Base-by-base conservation (phyloP, 2,329 filamentous ascomycete species). In the Pseudogymnoascus sp. region DNA sequence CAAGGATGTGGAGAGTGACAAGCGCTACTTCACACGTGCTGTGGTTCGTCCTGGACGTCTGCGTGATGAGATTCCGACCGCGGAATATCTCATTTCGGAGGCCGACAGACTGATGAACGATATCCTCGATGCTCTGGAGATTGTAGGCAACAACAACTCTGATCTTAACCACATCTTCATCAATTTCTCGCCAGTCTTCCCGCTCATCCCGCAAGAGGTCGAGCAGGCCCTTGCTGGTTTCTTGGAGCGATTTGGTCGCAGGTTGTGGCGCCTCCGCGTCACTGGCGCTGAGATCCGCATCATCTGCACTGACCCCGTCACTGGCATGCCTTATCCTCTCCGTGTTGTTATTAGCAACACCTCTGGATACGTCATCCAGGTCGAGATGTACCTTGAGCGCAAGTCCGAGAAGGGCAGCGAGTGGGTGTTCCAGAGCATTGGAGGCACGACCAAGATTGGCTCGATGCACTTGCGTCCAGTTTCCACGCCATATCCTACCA, bases 101-200 rank as follows among this genome's bases (percentile, higher is more conserved):
- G 92, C 93, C 39, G 93, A 99, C 73, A 88, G 94, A 66, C 83
- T 97, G 70, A 92, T 99, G 84, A 97, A 91, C 74, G 94, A 99
- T 74, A 97, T 99, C 72, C 86, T 97, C 61, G 94, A 99, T 73
- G 94, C 94, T 49, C 82, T 99, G 63, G 94, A 99, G 82, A 97
- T 99, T 70, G 95, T 97, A 73, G 94, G 94, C 73, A 97, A 96
- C 83, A 97, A 97, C 81, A 95, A 96, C 80, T 96, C 94, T 60
- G 94, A 99, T 81, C 83, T 99, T 73, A 99, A 99, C 82, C 94
- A 99, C 80, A 94, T 99, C 83, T 99, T 99, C 81, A 94, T 99
- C 83, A 97, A 99, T 84, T 99, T 99, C 80, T 94, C 91, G 0
- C 91, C 92, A 8, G 90, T 97, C 64, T 97, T 99, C 86, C 91